Base-by-base conservation (phyloP, 208 protist species). In the Angomonas ambiguus region DNA sequence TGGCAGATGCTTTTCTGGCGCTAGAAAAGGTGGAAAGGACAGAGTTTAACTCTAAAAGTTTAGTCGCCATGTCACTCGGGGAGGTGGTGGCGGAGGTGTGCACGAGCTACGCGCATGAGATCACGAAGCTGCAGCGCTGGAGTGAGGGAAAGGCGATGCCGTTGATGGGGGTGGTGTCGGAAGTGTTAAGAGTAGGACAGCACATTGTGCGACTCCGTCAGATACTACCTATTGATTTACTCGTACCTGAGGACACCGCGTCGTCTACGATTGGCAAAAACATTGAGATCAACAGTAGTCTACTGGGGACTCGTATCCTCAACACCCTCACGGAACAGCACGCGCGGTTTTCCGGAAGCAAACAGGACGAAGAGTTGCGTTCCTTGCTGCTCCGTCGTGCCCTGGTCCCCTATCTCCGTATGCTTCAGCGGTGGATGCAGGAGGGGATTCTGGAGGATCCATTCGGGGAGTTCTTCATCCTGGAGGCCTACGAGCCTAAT, bases 401-500 rank as follows among this genome's bases (percentile, higher is more conserved):
- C n/a, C 69, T 88, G 2, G 79, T 80, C 30, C 89, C 89, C 28
- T 95, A 93, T 53, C 57, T 95, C 56, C 85, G 73, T 51, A 82
- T 88, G 62, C 66, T 95, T 65, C 76, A 87, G 49, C 75, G 74
- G n/a, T 95, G 89, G 87, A 88, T 93, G 86, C 76, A 89, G 66
- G 77, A 83, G 48, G 89, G 89, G 24, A 66, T 89, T 41, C 71
- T 95, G 16, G 85, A 89, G 28, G 89, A 95, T 66, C 86, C 86
- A 2, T 92, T 81, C 55, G 79, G 76, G 1, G 89, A 95, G 67
- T 95, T 95, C 64, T 95, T 95, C 72, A 87, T 95, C 32, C 78
- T 78, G 3, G 86, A 93, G 57, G 41, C 63, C 20, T 25, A 53
- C 2, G 42, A 58, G 38, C 65, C 53, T 38, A 42, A 42, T 13